These are phyloP conservation scores for Strobilomyces echinocephalus DNA, from an alignment of 768 basidiomycete genomes.

Conservation along the genomic window DNA sequence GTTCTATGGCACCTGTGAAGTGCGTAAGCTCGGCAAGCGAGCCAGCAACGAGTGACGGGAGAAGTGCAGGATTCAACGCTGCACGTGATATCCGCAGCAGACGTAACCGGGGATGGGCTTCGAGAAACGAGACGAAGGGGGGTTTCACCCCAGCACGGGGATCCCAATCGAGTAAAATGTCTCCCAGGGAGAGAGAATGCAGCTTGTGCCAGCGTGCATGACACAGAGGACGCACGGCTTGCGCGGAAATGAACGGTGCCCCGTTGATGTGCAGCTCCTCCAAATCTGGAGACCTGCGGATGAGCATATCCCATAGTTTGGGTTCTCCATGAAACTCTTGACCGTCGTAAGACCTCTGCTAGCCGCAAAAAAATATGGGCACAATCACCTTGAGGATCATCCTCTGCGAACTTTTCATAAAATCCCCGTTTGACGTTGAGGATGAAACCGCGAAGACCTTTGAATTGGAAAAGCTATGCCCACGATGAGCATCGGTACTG, in stretches of 20 bases:
- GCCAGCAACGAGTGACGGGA: constrained; percentile 43
- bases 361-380: background rate
- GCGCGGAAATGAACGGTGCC: constrained; percentile 33
- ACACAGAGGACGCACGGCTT: constrained; percentile 49
- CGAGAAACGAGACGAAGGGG: constrained; percentile 65
- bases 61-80: constrained; percentile 49
- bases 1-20: constrained; percentile 65
- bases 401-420: constrained; percentile 54
- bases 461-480: constrained; percentile 63
- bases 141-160: constrained; percentile 41
- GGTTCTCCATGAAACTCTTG: constrained; percentile 24
- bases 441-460: constrained; percentile 56
- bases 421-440: constrained; percentile 57
- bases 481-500: background rate
- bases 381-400: constrained; percentile 48
- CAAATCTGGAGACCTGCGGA: constrained; percentile 56
- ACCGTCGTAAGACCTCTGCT: constrained; percentile 1
- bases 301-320: constrained; percentile 67
- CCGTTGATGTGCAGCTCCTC: constrained; percentile 53
- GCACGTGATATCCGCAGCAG: constrained; percentile 49
- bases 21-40: constrained; percentile 48
- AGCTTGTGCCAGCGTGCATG: constrained; percentile 65
- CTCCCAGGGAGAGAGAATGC: constrained; percentile 56
- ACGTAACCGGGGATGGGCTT: constrained; percentile 53
- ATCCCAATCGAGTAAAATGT: constrained; percentile 58